Base-by-base conservation (phyloP, 2,329 filamentous ascomycete species). In the Monosporascus ibericus region DNA sequence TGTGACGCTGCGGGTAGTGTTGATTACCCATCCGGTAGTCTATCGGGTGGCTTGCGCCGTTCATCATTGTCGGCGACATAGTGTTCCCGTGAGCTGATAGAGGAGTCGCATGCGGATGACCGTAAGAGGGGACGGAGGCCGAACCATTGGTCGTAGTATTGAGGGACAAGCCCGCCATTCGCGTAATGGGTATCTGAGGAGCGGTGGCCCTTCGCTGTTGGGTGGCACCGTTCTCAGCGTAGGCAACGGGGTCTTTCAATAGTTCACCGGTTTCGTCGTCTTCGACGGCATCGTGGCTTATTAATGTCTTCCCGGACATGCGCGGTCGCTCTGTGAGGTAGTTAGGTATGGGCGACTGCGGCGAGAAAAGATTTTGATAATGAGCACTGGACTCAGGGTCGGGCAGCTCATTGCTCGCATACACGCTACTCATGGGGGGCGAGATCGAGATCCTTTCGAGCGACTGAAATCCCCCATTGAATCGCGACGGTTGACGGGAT, bases 251-350 rank as follows among this genome's bases (percentile, higher is more conserved):
- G 51, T 90, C 84, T 53, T 86, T 86, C 46, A 90, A 75, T n/a
- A 91, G 74, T 60, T 85, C 80, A 36, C 78, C 82, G 2, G 87
- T 88, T 64, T 90, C 87, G 48, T 90, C 87, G 57, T 87, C 84
- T 48, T 84, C 80, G 27, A 81, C 82, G 17, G 79, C 78, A 62
- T 86, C 82, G 60, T 87, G 82, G 58, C 81, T 86, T 68, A 91
- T 91, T 48, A 90, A 73, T 3, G 83, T 81, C 68, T 90, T 90
- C 60, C 87, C 85, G 3, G 82, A 80, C 38, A 81, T 75, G 52
- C 82, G 77, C 17, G 75, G 71, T 48, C 78, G 75, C 54, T 85
- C 84, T n/a, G 75, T 74, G n/a, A 87, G 75, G 50, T 86, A 81
- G 63, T 85, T 87, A 42, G 82, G 84, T 51, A 90, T 85, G 1